Conservation (phyloP, 345 rosid genomes). For the Ceriops decandra region DNA sequence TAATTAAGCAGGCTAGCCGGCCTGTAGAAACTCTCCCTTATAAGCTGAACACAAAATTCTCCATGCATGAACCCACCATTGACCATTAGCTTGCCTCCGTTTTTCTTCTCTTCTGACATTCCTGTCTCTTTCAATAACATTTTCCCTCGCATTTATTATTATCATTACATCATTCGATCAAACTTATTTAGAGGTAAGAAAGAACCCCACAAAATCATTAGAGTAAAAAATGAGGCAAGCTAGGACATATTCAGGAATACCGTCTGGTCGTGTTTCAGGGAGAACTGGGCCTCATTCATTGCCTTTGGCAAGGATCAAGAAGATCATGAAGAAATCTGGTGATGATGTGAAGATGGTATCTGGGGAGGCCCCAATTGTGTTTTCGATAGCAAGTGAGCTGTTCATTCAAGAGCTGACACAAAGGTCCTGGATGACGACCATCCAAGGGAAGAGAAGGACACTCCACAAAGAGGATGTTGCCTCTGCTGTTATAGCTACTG, state of each 20-base stretch:
- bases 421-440: constrained; percentile 53
- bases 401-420: constrained; percentile 55
- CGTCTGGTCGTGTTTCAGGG: constrained; percentile 26
- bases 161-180: not conserved
- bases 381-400: constrained; percentile 60
- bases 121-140: no score
- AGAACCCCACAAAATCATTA: not conserved
- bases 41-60: not conserved
- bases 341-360: constrained; percentile 62
- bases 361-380: constrained; percentile 59
- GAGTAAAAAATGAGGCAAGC: constrained; percentile 48
- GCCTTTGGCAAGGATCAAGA: constrained; percentile 69
- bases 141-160: no score
- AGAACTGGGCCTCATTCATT: constrained; percentile 44
- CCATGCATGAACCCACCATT: not conserved
- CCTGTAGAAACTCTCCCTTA: not conserved
- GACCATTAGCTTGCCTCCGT: not conserved
- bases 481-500: constrained; percentile 51
- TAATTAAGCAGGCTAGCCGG: constrained; percentile 24
- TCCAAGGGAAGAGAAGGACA: constrained; percentile 55
- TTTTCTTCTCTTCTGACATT: not conserved
- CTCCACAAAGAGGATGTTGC: constrained; percentile 61
- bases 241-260: constrained; percentile 46
- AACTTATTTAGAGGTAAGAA: not conserved
- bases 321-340: constrained; percentile 64